Evolutionary conservation across 176 grass and related monocot genomes (phyloP), one percentile per base, ranked within the genome.

Genomic region (Oryza meyeriana): DNA sequence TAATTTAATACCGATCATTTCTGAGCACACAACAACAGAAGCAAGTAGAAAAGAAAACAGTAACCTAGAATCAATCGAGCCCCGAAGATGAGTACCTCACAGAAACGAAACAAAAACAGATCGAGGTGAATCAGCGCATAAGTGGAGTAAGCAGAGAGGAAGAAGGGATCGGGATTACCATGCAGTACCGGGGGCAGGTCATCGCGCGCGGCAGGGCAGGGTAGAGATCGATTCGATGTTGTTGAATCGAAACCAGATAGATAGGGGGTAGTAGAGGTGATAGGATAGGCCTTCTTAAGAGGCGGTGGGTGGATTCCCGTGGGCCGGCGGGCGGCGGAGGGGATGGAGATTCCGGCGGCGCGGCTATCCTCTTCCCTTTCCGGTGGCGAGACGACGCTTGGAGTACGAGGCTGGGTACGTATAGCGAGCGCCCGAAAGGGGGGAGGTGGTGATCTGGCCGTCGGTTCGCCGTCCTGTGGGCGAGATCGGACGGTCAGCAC

Each of bases 281-380:
- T 39, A 39, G 38, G 38, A 39, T 39, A 39, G 38, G 40, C 10
- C 39, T 40, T 33, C 32, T 40, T 40, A 40, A 42, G 40, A 42
- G 40, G 40, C 40, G 7, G 12, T 12, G 40, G 40, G 40, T 4
- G 40, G 40, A 42, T 42, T 42, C 40, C 40, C 40, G 85, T 87
- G 20, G 40, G 58, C 28, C 24, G 75, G 75, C 33, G 35, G 75
- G 58, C 75, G 75, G 75, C 36, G 63, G 29, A 12, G 26, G 38
- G 38, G 61, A 4, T 33, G 5, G 35, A 36, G 76, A 76, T 58
- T 76, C 50, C 73, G 73, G 71, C 11, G 75, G 75, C 59, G 38
- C 1, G 13, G 72, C 35, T 62, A 22, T 24, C 52, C 34, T 6
- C n/a, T 38, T 5, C 3, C 65, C 24, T 24, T 83, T 88, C 45